Evolutionary conservation across 805 yeast genomes (phyloP).

Genomic region (Wickerhamiella slavikovae): DNA sequence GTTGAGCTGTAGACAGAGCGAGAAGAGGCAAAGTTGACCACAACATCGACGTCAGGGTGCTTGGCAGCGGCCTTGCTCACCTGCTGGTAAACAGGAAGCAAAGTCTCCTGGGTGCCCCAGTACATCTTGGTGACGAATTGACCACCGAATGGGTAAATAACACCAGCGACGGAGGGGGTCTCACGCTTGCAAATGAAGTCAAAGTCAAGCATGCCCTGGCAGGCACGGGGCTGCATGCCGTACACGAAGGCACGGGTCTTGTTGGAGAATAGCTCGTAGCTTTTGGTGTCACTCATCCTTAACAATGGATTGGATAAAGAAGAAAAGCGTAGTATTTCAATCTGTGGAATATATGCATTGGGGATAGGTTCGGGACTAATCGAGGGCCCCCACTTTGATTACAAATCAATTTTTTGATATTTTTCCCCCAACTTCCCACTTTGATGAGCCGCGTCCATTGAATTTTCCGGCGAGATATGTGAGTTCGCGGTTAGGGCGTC

Average conservation of each 20-base stretch:
- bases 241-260: constrained; percentile 26
- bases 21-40: constrained; percentile 27
- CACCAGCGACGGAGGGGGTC: constrained; percentile 26
- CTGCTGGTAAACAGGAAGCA: constrained; percentile 25
- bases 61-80: constrained; percentile 21
- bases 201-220: constrained; percentile 29
- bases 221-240: constrained; percentile 27
- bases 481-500: no score
- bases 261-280: constrained; percentile 22
- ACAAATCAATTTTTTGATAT: no score
- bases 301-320: constrained; percentile 1
- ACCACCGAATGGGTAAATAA: constrained; percentile 27
- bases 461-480: no score
- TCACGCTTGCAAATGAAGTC: constrained; percentile 26
- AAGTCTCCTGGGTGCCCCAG: constrained; percentile 29
- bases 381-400: no score
- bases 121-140: constrained; percentile 26
- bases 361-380: no score
- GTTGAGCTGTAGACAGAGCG: constrained; percentile 28
- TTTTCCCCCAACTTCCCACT: no score
- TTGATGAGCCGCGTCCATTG: no score
- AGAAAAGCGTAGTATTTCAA: no score
- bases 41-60: constrained; percentile 29
- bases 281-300: neutral
- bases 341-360: no score